Evolutionary conservation across 2,329 filamentous ascomycete species (phyloP), one percentile per base, ranked within the genome.

Genomic region (Thelonectria rubi): DNA sequence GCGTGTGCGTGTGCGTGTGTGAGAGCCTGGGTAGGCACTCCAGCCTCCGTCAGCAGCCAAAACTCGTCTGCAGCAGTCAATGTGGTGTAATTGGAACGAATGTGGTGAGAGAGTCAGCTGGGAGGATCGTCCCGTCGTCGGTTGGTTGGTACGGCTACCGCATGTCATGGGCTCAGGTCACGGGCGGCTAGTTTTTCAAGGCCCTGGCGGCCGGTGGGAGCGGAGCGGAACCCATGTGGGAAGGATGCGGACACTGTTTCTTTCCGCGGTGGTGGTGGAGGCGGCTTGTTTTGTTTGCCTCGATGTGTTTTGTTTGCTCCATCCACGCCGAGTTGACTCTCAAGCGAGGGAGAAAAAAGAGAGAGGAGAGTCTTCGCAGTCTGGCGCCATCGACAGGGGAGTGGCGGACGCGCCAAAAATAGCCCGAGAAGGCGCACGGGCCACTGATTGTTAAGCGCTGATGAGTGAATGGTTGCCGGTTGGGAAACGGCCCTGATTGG

Each of bases 361-460:
- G 12, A 37, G 32, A 34, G 46, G 30, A 17, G 50, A 14, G 55
- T 8, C 26, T 30, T 30, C 8, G 5, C 26, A 30, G 26, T 30
- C 26, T 30, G 26, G 26, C 47, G 39, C 39, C 47, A 47, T 26
- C 48, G 20, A 39, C 18, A 14, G 43, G 43, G 47, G 8, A 18
- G 46, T 51, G 58, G 50, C n/a, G 55, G 49, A 52, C 50, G 60
- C 60, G 60, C 60, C 60, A 63, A 63, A 63, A 63, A 63, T 63
- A 63, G 52, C 47, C 39, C 47, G 21, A 21, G n/a, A 46, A 30
- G 53, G 43, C 4, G 43, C 20, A 46, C 43, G 43, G 46, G 14
- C 24, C 46, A 48, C 46, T n/a, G 45, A 55, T 47, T 39, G 42
- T 60, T 63, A 63, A 63, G 60, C 60, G 60, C 60, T 59, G 51